Base-by-base conservation (phyloP, 257 asterid species). In the Nicotiana otophora region DNA sequence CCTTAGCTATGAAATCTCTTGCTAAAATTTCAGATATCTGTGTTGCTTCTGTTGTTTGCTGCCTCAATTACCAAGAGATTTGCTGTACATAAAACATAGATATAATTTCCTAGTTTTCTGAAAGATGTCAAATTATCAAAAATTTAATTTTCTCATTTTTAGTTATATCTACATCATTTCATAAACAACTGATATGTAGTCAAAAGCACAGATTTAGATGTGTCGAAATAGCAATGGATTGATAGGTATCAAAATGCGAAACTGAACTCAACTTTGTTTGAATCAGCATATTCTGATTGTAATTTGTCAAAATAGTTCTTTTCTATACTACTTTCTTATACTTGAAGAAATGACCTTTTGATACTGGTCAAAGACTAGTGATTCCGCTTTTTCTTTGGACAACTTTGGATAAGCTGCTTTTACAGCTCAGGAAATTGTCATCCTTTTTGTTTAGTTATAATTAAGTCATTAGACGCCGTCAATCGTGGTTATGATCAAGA, bases 371-470 rank as follows among this genome's bases (percentile, higher is more conserved):
- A 48, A 48, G 80, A 74, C 80, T 3, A 48, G 42, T 74, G 9
- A 26, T 48, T 74, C 4, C 16, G 26, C 63, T 74, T 15, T 48
- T 46, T 46, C 4, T 74, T 48, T 48, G 62, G 26, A 74, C 79
- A 74, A 74, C 23, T 74, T 74, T 48, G 42, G 42, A 48, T 74
- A 26, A 74, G 16, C 26, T 51, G 42, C 28, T 23, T 75, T 48
- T 75, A 75, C 46, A 75, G 16, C 80, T 75, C 80, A 75, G 28
- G 16, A 75, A 75, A 75, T 75, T 48, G 46, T 75, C 15, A 23
- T 48, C 80, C 20, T 12, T 75, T 75, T 75, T 51, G 58, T 15
- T 15, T 48, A 26, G 16, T 75, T 39, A 75, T 51, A 28, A 23
- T 2, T 48, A 75, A 75, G 26, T 23, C 26, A 23, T 23, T 23